Evolutionary conservation across 257 asterid genomes (phyloP), one percentile per base, ranked within the genome.

Genomic region (Penstemon barbatus): DNA sequence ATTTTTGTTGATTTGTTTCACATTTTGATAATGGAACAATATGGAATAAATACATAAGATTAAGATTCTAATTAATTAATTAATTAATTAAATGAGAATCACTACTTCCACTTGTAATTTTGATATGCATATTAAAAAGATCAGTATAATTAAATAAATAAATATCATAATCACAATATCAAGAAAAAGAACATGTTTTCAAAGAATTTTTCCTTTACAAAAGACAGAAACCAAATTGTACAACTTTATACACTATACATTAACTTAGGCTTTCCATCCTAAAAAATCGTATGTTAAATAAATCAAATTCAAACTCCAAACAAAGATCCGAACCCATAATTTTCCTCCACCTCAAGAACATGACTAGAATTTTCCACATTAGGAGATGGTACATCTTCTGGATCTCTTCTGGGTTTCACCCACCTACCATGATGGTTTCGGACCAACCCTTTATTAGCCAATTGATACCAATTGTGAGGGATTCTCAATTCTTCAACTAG

Each of bases 351-450:
- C 51, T 59, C 70, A 70, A 53, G 63, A 40, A 41, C 49, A 69
- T 44, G 41, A 46, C 33, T 41, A 7, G 36, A 63, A 25, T 71
- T 61, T 53, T 84, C 87, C 15, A 18, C 52, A 0, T 52, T 56
- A 4, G 97, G 93, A 1, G 86, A 78, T 5, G 94, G 96, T 62
- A 84, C 74, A 58, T 90, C 94, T 61, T 90, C 89, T 51, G 84
- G 84, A 3, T 86, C 89, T 74, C 96, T 72, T 53, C 70, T 72
- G 42, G 94, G 96, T 77, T 87, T 90, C 51, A 86, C 87, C 97
- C 96, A 90, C 50, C 96, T 81, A 10, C 96, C 97, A 62, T 80
- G 76, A 18, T 70, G 75, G 66, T 90, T 87, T 18, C 67, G 82
- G 41, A 63, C 78, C 65, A 90, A 69, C 11, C 97, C 96, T 66